A percentile compares a stretch with the other conserved stretches of the same genome.
These are phyloP conservation scores for Ustilago loliicola DNA, from an alignment of 1,284 basidiomycete species.

Conservation along the genomic window DNA sequence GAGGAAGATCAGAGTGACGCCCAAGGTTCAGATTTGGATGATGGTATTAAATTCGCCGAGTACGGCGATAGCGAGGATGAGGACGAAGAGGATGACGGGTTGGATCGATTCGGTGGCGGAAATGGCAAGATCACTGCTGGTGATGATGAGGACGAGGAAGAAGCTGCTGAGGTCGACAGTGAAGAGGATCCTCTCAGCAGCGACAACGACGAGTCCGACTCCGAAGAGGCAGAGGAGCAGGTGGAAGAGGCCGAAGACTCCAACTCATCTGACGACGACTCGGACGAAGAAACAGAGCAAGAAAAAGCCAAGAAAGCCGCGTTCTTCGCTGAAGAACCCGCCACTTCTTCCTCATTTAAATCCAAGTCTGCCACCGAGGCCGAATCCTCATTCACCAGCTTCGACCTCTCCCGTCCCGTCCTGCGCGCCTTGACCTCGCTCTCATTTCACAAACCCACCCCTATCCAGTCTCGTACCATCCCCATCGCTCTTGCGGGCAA, in stretches of 20 bases:
- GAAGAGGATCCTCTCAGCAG: constrained; percentile 45
- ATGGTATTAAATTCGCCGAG: constrained; percentile 41
- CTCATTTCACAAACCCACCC: constrained; percentile 86
- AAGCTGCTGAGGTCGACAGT: constrained; percentile 67
- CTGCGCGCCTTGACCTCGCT: constrained; percentile 86
- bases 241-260: constrained; percentile 23
- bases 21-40: constrained; percentile 42
- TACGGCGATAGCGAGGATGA: constrained; percentile 72
- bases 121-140: constrained; percentile 56
- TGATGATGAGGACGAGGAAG: constrained; percentile 59
- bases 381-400: constrained; percentile 78
- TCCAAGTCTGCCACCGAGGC: constrained; percentile 24
- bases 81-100: constrained; percentile 74
- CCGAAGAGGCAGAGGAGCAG: constrained; percentile 19
- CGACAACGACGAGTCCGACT: constrained; percentile 6
- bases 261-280: constrained; percentile 45
- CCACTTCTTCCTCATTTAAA: constrained; percentile 14
- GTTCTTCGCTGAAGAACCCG: constrained; percentile 63
- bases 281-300: constrained; percentile 56
- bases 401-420: constrained; percentile 90
- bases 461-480: constrained; percentile 97
- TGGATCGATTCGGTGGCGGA: constrained; percentile 62
- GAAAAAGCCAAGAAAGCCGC: constrained; percentile 65
- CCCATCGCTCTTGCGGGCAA: constrained; percentile 97
- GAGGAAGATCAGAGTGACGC: constrained; percentile 2